Evolutionary conservation across 257 asterid genomes (phyloP).

Genomic region (Solanum paucissectum): DNA sequence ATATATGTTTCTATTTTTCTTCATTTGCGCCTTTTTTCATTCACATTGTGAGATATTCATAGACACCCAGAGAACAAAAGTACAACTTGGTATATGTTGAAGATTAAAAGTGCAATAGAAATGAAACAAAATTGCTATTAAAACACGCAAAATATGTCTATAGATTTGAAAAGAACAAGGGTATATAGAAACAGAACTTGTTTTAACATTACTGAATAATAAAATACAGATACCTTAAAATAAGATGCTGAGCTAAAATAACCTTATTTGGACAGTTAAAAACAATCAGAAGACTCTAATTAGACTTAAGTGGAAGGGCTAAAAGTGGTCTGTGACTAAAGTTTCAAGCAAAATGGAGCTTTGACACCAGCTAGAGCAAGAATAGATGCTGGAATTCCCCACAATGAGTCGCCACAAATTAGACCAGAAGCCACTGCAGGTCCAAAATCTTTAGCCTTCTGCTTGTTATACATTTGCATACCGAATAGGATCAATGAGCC

Average conservation of each 20-base stretch:
- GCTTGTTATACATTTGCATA: slow-evolving; percentile 29
- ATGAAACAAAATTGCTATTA: neutral
- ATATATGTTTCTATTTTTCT: too few species aligned
- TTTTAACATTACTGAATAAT: neutral
- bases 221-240: neutral
- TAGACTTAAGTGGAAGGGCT: too few species aligned
- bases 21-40: neutral
- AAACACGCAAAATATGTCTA: neutral
- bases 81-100: neutral
- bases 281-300: neutral
- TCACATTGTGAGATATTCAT: neutral
- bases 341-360: slow-evolving; percentile 61
- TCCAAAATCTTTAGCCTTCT: slow-evolving; percentile 20
- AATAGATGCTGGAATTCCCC: slow-evolving; percentile 66
- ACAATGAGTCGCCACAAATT: slow-evolving; percentile 66
- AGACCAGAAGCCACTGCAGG: slow-evolving; percentile 72
- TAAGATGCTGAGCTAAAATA: neutral
- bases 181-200: neutral
- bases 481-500: slow-evolving; percentile 53
- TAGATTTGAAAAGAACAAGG: neutral
- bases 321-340: neutral
- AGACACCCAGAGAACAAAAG: neutral
- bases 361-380: slow-evolving; percentile 35
- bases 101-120: neutral
- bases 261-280: neutral